These are phyloP conservation scores for Ministeria vibrans DNA, from an alignment of 78 protist genomes.

Conservation along the genomic window DNA sequence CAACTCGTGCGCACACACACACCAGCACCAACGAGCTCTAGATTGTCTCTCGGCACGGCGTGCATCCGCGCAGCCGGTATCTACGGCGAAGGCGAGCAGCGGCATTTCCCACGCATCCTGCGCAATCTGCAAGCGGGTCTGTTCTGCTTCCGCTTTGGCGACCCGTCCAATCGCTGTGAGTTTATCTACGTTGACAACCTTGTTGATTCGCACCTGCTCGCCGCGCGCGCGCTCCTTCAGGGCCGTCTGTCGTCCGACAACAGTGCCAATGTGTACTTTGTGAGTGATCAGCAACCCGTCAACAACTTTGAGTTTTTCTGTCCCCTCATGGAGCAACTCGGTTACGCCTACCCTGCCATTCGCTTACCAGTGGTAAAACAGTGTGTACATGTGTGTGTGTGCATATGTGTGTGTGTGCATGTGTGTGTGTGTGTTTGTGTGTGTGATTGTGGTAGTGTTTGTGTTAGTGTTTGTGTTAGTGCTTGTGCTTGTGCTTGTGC, in stretches of 20 bases:
- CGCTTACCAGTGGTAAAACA: neutral
- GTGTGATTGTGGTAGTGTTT: slow-evolving; percentile 31
- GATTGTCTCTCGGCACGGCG: neutral
- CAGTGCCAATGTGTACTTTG: slow-evolving; percentile 39
- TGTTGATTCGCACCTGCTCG: slow-evolving; percentile 42
- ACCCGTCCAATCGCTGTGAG: slow-evolving; percentile 16
- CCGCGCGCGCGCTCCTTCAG: slow-evolving; percentile 6
- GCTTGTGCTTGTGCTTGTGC: slow-evolving; percentile 17
- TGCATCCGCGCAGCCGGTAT: slow-evolving; percentile 48
- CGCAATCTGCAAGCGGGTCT: neutral
- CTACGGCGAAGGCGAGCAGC: slow-evolving; percentile 49
- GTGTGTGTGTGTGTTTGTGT: slow-evolving; percentile 18
- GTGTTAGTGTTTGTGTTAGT: slow-evolving; percentile 7
- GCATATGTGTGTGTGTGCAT: neutral
- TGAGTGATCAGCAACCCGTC: slow-evolving; percentile 46
- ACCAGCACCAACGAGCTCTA: neutral
- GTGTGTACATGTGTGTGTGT: neutral
- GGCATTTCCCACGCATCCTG: slow-evolving; percentile 46
- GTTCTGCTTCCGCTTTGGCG: neutral
- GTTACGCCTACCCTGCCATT: neutral
- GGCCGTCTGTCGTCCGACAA: neutral
- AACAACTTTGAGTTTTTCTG: slow-evolving; percentile 8
- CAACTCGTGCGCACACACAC: neutral
- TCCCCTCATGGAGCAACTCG: neutral
- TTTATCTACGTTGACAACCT: slow-evolving; percentile 58